Base-by-base conservation (phyloP, 179 eudicot species). In the Heliamphora pulchella region DNA sequence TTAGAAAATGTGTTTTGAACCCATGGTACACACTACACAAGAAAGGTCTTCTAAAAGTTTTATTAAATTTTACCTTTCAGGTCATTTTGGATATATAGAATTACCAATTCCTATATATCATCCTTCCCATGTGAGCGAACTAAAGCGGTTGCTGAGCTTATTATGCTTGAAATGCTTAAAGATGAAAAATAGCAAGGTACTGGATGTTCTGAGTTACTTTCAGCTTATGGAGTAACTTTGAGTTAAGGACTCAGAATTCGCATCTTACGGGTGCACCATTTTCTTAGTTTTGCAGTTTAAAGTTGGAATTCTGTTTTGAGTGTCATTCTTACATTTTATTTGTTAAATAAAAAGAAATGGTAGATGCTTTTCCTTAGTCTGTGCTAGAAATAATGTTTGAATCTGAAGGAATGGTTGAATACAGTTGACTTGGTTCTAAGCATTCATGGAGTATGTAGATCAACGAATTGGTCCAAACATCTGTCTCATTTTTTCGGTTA, bases 91-190 rank as follows among this genome's bases (percentile, higher is more conserved):
- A 13, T 70, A 17, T 70, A 70, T 70, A 0, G 74, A 70, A 48
- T 70, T 70, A 70, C 74, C 74, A 8, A 70, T 70, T 46, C 74
- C 74, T 47, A 70, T 70, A 4, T 96, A 91, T 79, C 99, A 96
- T 80, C 99, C 99, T 39, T 90, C 92, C 43, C 99, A 96, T 85
- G 79, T 96, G 73, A 81, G 85, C 79, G 99, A 94, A 67, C 82
- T 96, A 71, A 94, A 86, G 79, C 85, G 86, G 39, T 51, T 96
- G 86, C 77, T 96, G 66, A 82, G 91, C 78, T 65, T 86, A 61
- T 7, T 96, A 47, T 96, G 99, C 81, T 85, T 96, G 46, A 96
- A 94, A 80, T 96, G 99, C 76, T 81, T 96, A 80, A 92, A 94
- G 84, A 55, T 94, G 80, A 92, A 89, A 80, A 89, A 82, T 50